Conservation (phyloP, 1,284 basidiomycete genomes). For the Chiua sp. region DNA sequence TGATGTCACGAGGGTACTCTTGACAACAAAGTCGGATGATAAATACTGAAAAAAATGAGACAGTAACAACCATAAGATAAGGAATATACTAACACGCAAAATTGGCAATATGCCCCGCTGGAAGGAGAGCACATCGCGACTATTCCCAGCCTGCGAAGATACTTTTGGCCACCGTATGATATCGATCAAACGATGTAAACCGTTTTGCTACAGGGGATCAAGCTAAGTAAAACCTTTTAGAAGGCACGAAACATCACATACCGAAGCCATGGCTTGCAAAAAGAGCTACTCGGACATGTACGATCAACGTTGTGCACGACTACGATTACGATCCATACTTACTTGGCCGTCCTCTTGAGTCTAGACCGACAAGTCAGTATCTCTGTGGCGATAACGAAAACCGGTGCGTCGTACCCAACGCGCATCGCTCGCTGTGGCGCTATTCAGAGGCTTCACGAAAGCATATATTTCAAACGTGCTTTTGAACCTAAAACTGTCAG, state of each 20-base stretch:
- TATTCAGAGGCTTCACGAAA: constrained; percentile 54
- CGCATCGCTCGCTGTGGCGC: constrained; percentile 51
- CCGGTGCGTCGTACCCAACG: constrained; percentile 52
- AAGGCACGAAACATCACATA: constrained; percentile 22
- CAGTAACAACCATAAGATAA: background rate
- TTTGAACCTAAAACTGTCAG: constrained; percentile 51
- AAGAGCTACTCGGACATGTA: constrained; percentile 40
- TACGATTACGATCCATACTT: constrained; percentile 10
- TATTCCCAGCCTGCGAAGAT: constrained; percentile 41
- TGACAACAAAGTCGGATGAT: constrained; percentile 65
- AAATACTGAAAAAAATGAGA: constrained; percentile 51
- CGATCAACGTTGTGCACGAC: constrained; percentile 2
- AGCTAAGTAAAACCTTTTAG: background rate
- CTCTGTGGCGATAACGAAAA: background rate
- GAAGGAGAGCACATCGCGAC: constrained; percentile 54
- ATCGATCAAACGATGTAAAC: constrained; percentile 54
- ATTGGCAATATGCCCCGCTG: constrained; percentile 63
- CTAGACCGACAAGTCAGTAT: constrained; percentile 34
- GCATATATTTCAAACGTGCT: constrained; percentile 48
- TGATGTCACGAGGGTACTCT: constrained; percentile 58
- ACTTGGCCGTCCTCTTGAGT: constrained; percentile 60
- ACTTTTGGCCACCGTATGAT: constrained; percentile 56
- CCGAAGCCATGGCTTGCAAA: constrained; percentile 48
- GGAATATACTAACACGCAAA: constrained; percentile 49
- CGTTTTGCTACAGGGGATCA: constrained; percentile 48